Conservation (phyloP, 2,329 filamentous ascomycete species). For the Fusarium virguliforme region DNA sequence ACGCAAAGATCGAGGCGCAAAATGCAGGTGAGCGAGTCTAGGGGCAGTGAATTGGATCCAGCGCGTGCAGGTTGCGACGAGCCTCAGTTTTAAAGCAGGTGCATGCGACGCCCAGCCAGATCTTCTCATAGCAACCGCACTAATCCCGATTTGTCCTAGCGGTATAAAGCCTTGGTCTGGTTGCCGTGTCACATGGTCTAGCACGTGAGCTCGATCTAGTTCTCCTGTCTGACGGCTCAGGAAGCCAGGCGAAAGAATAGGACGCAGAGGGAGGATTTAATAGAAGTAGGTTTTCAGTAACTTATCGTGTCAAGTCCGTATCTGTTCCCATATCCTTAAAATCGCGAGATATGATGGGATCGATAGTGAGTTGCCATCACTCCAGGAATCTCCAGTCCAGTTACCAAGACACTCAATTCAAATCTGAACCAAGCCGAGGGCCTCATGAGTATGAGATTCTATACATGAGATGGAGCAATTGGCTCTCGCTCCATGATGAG, state of each 20-base stretch:
- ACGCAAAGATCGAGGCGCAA: conserved; percentile 47
- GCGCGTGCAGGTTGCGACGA: conserved; percentile 41
- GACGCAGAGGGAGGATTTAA: conserved; percentile 2
- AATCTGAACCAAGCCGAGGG: background rate
- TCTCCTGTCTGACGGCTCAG: background rate
- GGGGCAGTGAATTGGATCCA: conserved; percentile 35
- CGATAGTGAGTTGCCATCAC: background rate
- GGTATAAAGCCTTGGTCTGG: conserved; percentile 6
- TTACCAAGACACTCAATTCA: background rate
- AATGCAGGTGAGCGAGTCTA: conserved; percentile 52
- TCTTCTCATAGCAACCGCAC: conserved; percentile 53
- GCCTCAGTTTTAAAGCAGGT: conserved; percentile 50
- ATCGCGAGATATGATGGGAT: background rate
- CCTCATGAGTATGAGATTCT: background rate
- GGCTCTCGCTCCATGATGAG: background rate
- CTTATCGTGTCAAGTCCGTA: background rate
- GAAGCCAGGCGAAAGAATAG: background rate
- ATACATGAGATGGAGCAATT: background rate
- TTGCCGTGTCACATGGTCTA: conserved; percentile 35
- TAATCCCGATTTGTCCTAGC: conserved; percentile 49
- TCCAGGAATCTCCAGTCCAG: background rate
- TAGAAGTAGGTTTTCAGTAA: background rate
- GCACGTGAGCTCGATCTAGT: conserved; percentile 30
- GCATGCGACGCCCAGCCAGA: conserved; percentile 46
- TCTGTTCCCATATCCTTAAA: background rate